These are phyloP conservation scores for Umbelopsis sp. DNA, from an alignment of 192 early-diverging fungal species.

Conservation along the genomic window DNA sequence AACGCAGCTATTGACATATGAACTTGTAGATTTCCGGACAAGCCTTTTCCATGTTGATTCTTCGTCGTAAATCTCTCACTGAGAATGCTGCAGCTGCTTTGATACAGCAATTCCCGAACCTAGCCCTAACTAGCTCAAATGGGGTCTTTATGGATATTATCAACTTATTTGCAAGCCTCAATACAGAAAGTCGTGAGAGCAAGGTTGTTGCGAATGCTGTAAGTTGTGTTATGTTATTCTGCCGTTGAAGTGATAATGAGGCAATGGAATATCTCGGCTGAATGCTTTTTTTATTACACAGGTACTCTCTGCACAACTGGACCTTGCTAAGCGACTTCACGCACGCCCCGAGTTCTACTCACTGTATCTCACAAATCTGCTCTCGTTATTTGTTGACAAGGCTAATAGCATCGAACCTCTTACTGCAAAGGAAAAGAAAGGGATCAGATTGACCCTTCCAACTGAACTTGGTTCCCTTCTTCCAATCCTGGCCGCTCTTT, in stretches of 20 bases:
- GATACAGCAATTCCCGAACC: constrained; percentile 57
- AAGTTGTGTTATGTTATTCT: constrained; percentile 22
- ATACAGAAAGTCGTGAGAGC: constrained; percentile 30
- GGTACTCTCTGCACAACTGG: constrained; percentile 47
- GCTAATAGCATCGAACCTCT: constrained; percentile 56
- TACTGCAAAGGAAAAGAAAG: constrained; percentile 43
- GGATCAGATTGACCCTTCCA: constrained; percentile 44
- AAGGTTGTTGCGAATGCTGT: constrained; percentile 52
- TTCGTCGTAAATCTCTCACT: constrained; percentile 57
- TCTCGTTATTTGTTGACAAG: constrained; percentile 62
- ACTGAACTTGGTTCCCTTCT: constrained; percentile 59
- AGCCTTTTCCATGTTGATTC: constrained; percentile 65
- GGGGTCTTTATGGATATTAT: constrained; percentile 65
- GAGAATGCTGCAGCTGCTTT: constrained; percentile 51
- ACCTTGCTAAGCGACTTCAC: constrained; percentile 50
- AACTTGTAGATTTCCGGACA: constrained; percentile 53
- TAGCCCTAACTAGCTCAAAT: constrained; percentile 59
- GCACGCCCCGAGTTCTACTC: constrained; percentile 57
- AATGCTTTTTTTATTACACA: constrained; percentile 17
- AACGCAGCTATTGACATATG: background rate
- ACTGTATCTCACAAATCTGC: constrained; percentile 51
- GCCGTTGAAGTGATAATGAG: no score
- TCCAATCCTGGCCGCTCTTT: constrained; percentile 61
- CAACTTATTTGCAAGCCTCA: constrained; percentile 46
- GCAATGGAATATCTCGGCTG: no score